A percentile compares a stretch with the other conserved stretches of the same genome.
Evolutionary conservation across 768 basidiomycete species (phyloP).

Genomic region (Cystofilobasidium macerans): DNA sequence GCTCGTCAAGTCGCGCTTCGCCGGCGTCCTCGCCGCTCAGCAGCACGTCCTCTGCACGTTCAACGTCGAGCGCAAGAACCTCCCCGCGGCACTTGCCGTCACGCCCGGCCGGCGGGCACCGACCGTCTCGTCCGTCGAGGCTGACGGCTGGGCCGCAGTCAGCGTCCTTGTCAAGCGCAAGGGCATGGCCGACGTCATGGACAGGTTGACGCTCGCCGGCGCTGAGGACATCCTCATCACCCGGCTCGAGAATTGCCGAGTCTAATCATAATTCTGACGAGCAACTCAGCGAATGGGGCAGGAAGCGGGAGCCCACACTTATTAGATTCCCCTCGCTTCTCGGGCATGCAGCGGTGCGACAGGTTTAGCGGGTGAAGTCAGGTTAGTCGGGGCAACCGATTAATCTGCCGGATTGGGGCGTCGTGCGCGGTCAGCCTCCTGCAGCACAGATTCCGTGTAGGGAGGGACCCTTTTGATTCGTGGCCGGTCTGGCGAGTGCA

Average conservation of each 20-base stretch:
- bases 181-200: conserved; percentile 71
- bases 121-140: conserved; percentile 68
- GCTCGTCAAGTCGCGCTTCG: conserved; percentile 46
- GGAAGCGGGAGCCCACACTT: too few species aligned
- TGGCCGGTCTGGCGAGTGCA: too few species aligned
- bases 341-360: too few species aligned
- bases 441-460: too few species aligned
- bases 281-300: too few species aligned
- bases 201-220: conserved; percentile 64
- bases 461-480: too few species aligned
- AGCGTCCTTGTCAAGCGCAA: conserved; percentile 86
- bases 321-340: too few species aligned
- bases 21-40: conserved; percentile 27
- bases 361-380: too few species aligned
- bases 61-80: conserved; percentile 61
- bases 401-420: too few species aligned
- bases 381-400: too few species aligned
- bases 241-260: conserved; percentile 85
- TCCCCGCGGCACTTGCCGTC: conserved; percentile 54
- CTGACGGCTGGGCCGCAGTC: conserved; percentile 78
- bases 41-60: conserved; percentile 80
- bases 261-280: conserved; percentile 41
- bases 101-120: conserved; percentile 85
- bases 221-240: conserved; percentile 86
- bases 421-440: too few species aligned